Percentiles rank a stretch among this genome's conserved stretches.
phyloP scores from a whole-genome alignment of 208 protist genomes.

The Willaertia magna region DNA sequence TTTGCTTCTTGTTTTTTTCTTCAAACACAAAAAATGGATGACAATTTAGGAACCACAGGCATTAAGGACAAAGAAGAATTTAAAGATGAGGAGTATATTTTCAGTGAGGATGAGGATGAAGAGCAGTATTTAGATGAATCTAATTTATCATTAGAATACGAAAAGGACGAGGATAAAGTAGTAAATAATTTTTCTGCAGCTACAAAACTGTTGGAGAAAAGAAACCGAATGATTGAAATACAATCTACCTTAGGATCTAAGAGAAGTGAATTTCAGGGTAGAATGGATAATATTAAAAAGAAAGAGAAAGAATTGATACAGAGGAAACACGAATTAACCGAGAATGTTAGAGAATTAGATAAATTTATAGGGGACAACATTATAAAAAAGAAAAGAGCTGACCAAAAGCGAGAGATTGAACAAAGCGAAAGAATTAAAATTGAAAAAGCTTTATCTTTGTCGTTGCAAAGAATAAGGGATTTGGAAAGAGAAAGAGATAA shows the following conservation, averaged over 20 bases:
- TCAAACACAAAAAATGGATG: too few relatives aligned
- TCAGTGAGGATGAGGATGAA: not conserved
- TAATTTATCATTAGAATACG: too few relatives aligned
- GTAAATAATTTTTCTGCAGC: not conserved
- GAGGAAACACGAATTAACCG: not conserved
- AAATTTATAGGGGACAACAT: conserved; percentile 4
- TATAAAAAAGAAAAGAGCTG: not conserved
- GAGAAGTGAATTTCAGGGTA: not conserved
- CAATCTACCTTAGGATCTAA: not conserved
- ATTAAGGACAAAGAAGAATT: not conserved
- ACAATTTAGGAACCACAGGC: not conserved
- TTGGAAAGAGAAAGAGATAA: not conserved
- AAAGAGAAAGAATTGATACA: not conserved
- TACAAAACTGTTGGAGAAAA: not conserved
- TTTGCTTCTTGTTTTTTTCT: too few relatives aligned
- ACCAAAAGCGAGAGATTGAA: not conserved
- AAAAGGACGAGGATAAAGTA: not conserved
- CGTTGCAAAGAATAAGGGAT: not conserved
- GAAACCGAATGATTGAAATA: not conserved
- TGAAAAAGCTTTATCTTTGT: not conserved
- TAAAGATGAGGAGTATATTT: not conserved
- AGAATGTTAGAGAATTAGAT: not conserved
- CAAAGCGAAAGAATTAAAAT: not conserved
- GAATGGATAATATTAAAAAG: not conserved
- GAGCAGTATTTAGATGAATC: too few relatives aligned